Base-by-base conservation (phyloP, 2,329 filamentous ascomycete genomes). In the Alternaria infectoria region DNA sequence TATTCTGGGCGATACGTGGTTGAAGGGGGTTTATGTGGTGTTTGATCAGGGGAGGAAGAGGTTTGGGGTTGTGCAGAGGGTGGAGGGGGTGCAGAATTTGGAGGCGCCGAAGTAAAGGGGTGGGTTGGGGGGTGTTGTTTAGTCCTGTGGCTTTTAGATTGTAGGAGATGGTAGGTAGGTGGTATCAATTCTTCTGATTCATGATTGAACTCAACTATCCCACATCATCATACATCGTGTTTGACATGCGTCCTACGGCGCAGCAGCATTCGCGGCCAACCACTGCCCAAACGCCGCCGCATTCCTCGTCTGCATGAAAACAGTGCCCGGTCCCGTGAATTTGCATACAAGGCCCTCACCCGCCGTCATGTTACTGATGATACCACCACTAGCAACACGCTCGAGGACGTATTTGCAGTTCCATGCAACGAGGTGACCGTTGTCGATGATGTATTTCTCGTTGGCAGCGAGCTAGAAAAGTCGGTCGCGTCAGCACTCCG, bases 341-440 rank as follows among this genome's bases (percentile, higher is more conserved):
- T 93, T 97, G 84, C 96, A 99, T 5, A 97, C 94, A 36, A 98
- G 83, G 0, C 96, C 96, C 81, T 99, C 96, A 0, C 87, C 91
- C 0, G 93, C 90, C 26, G 90, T 89, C 21, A 97, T 80, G 10
- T 90, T 90, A n/a, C 92, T 95, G n/a, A 99, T 91, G 67, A 99
- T 89, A 40, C 96, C 96, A 3, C 96, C 96, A 4, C 92, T 96
- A 0, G 95, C 90, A 5, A 96, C 91, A 15, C 96, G 90, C 82
- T 97, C 93, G 66, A 99, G 89, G 5, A 92, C 86, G 74, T 98
- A 99, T 75, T 97, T 93, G 76, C 92, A 94, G 78, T 97, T 97
- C 96, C 96, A 99, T 0, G 96, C 95, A 0, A 98, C 93, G 1
- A 98, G 85, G 71, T 98, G 93, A 4, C 93, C 93, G 73, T 97